A percentile compares a stretch with the other conserved stretches of the same genome.
phyloP scores from a whole-genome alignment of 1,284 basidiomycete species.

The Boletus hoseneyae region DNA sequence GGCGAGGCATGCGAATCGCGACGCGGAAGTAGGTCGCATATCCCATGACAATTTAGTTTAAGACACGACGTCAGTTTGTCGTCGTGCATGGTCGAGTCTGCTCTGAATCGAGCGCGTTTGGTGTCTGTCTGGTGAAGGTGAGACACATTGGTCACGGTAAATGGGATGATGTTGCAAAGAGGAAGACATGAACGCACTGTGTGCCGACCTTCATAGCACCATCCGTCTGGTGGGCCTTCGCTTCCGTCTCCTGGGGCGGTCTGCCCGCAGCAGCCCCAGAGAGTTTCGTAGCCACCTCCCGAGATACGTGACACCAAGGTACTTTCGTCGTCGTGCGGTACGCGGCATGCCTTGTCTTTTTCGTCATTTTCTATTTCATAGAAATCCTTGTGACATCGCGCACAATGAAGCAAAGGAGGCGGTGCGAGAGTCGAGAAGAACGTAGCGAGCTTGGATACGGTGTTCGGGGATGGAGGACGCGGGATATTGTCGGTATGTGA shows the following conservation, averaged over 20 bases:
- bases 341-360: constrained; percentile 47
- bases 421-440: constrained; percentile 61
- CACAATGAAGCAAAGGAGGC: constrained; percentile 66
- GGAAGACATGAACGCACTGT: constrained; percentile 47
- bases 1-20: constrained; percentile 12
- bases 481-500: constrained; percentile 7
- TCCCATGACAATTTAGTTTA: constrained; percentile 48
- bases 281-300: constrained; percentile 45
- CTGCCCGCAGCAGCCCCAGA: constrained; percentile 69
- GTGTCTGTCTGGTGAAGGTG: constrained; percentile 50
- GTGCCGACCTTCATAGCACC: constrained; percentile 79
- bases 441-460: constrained; percentile 41
- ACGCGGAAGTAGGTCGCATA: constrained; percentile 35
- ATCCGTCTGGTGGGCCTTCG: constrained; percentile 76
- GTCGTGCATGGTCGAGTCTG: constrained; percentile 62
- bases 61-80: constrained; percentile 66
- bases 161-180: no score
- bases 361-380: constrained; percentile 53
- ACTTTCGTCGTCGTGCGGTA: constrained; percentile 55
- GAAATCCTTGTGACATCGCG: constrained; percentile 65
- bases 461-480: constrained; percentile 30
- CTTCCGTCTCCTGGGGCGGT: constrained; percentile 71
- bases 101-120: constrained; percentile 72
- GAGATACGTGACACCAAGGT: constrained; percentile 45
- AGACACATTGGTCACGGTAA: not conserved